Percentiles rank a stretch among this genome's conserved stretches.
Evolutionary conservation across 2,329 filamentous ascomycete genomes (phyloP).

Genomic region (Trichoderma simmonsii): DNA sequence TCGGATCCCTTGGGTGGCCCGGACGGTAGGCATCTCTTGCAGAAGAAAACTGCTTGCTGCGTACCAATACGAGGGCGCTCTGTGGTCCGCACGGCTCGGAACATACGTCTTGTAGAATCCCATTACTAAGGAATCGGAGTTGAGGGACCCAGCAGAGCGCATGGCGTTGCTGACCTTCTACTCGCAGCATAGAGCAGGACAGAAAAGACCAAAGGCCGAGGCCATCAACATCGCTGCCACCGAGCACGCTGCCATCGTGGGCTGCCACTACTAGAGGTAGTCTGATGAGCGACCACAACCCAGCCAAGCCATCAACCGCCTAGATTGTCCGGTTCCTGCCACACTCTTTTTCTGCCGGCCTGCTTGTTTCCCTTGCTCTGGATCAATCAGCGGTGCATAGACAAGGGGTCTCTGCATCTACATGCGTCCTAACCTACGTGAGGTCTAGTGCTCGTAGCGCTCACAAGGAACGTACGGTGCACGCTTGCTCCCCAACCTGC

Average conservation of each 20-base stretch:
- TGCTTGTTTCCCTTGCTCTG: slow-evolving; percentile 11
- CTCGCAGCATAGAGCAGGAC: neutral
- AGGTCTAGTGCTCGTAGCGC: neutral
- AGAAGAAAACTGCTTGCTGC: neutral
- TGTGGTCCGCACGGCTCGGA: neutral
- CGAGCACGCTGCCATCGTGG: neutral
- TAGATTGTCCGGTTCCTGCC: slow-evolving; percentile 1
- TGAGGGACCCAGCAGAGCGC: neutral
- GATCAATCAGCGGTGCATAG: slow-evolving; percentile 5
- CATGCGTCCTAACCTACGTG: neutral
- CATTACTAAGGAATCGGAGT: neutral
- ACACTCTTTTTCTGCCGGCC: neutral
- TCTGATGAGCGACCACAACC: neutral
- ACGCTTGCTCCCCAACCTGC: neutral
- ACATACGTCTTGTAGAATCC: neutral
- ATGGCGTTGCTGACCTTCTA: slow-evolving; percentile 6
- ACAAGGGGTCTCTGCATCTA: neutral
- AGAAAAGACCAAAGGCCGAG: neutral
- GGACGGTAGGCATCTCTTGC: neutral
- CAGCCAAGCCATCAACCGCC: neutral
- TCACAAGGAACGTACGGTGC: neutral
- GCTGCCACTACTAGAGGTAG: neutral
- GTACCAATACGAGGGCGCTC: neutral
- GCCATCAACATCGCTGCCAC: neutral
- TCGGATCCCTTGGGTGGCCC: slow-evolving; percentile 9